Evolutionary conservation across 1,284 basidiomycete species (phyloP).

Genomic region (Ceratobasidium sp.): DNA sequence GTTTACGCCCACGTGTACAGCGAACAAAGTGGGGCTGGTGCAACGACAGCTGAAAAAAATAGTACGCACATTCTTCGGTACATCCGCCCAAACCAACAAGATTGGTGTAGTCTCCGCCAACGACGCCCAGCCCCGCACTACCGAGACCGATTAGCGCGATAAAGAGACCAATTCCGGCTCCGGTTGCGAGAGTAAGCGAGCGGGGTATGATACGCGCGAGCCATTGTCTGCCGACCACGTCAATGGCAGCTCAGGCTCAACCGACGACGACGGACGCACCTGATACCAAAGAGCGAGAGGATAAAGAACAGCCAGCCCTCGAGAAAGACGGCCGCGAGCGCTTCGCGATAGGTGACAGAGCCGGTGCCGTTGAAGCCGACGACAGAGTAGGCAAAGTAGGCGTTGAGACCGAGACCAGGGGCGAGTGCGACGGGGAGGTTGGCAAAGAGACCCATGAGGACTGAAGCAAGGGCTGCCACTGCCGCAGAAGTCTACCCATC

Average conservation of each 20-base stretch:
- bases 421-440: conserved; percentile 83
- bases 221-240: conserved; percentile 70
- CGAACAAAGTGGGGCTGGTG: background rate
- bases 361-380: conserved; percentile 87
- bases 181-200: conserved; percentile 85
- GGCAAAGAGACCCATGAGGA: conserved; percentile 85
- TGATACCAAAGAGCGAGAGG: conserved; percentile 85
- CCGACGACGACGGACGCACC: conserved; percentile 53
- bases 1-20: conserved; percentile 15
- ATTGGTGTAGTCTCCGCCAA: conserved; percentile 80
- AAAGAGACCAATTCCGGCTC: conserved; percentile 88
- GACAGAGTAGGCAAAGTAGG: conserved; percentile 91
- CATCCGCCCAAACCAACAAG: conserved; percentile 88
- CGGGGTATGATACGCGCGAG: conserved; percentile 89
- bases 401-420: conserved; percentile 69
- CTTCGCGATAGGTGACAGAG: conserved; percentile 80
- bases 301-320: conserved; percentile 90
- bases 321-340: conserved; percentile 88
- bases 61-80: conserved; percentile 62
- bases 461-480: conserved; percentile 78
- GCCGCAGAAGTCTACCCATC: conserved; percentile 71
- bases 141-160: conserved; percentile 68
- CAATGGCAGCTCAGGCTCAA: background rate
- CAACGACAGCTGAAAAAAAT: conserved; percentile 20
- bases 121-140: conserved; percentile 76